A percentile compares a stretch with the other conserved stretches of the same genome.
Evolutionary conservation across 1,139 yeast species (phyloP).

Genomic region (Torulaspora globosa): DNA sequence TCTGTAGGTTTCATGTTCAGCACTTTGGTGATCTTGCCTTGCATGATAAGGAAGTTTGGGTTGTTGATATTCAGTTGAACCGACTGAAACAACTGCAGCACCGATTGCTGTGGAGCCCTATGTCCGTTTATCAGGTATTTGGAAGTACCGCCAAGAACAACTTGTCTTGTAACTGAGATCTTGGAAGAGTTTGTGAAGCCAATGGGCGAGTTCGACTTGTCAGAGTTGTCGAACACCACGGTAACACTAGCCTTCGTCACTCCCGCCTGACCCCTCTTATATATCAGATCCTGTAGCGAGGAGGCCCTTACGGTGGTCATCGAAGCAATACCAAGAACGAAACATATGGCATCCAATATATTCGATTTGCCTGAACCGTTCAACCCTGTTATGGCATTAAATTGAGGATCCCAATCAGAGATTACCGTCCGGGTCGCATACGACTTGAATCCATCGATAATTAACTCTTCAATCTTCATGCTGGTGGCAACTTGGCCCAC

Average conservation of each 20-base stretch:
- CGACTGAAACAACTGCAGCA: conserved; percentile 83
- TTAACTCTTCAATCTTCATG: conserved; percentile 93
- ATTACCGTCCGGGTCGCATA: conserved; percentile 96
- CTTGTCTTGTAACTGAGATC: conserved; percentile 88
- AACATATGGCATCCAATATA: conserved; percentile 92
- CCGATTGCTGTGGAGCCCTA: conserved; percentile 93
- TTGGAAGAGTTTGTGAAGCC: conserved; percentile 79
- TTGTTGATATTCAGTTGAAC: conserved; percentile 94
- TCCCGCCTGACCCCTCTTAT: conserved; percentile 97
- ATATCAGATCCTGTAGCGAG: conserved; percentile 86
- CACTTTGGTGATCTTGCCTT: conserved; percentile 95
- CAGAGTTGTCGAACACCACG: conserved; percentile 85
- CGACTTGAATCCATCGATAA: conserved; percentile 96
- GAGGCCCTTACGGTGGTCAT: conserved; percentile 94
- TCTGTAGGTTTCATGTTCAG: conserved; percentile 93
- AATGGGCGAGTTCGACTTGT: conserved; percentile 71
- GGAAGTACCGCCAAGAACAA: conserved; percentile 85
- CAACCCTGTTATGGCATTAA: conserved; percentile 95
- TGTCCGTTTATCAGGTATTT: conserved; percentile 94
- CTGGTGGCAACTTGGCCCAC: background rate
- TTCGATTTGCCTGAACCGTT: conserved; percentile 98
- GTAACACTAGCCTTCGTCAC: conserved; percentile 96
- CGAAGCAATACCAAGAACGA: conserved; percentile 93
- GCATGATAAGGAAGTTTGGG: conserved; percentile 97
- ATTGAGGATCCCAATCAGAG: conserved; percentile 91